Base-by-base conservation (phyloP, 2,329 filamentous ascomycete genomes). In the Alternaria novae-zelandiae region DNA sequence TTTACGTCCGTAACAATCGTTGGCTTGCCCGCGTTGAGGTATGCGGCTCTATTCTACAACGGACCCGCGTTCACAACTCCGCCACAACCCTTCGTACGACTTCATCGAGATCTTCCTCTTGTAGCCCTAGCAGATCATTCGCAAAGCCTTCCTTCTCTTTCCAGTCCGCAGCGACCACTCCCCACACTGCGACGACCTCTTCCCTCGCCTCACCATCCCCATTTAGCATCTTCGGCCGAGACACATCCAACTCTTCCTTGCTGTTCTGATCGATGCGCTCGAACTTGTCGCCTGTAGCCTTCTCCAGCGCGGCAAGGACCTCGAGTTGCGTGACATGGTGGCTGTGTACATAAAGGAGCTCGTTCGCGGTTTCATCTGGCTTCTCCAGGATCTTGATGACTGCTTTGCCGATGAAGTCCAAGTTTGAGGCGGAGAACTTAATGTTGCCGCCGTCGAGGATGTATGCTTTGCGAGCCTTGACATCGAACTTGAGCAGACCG, bases 291-390 rank as follows among this genome's bases (percentile, higher is more conserved):
- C 83, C 84, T 0, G 85, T 87, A 5, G 82, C 81, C 60, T 84
- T 83, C 74, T 91, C 86, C 13, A 88, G 75, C 2, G 83, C 76
- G n/a, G 75, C 76, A 4, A 90, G 73, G 2, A 91, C 77, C 70
- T 90, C 83, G 13, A 87, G 86, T 75, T 90, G 88, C 5, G 86
- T 86, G 0, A 86, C 83, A 25, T 84, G 83, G 66, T 88, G 86
- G 5, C 86, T 88, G 12, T 88, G 84, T 13, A 90, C 80, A 51
- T 85, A 84, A 9, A 91, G 73, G 67, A 89, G 85, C 66, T 84
- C 83, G 71, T 91, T 90, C 13, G 79, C 82, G 0, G 87, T 89
- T 66, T 84, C 80, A 15, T 74, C 56, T 2, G 70, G 66, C 51
- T 65, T 71, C 11, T 83, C 80, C 25, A 90, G 69, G 13, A 89